A percentile compares a stretch with the other conserved stretches of the same genome.
These are phyloP conservation scores for Penicillium fuscoglaucum DNA, from an alignment of 2,329 filamentous ascomycete species.

Conservation along the genomic window DNA sequence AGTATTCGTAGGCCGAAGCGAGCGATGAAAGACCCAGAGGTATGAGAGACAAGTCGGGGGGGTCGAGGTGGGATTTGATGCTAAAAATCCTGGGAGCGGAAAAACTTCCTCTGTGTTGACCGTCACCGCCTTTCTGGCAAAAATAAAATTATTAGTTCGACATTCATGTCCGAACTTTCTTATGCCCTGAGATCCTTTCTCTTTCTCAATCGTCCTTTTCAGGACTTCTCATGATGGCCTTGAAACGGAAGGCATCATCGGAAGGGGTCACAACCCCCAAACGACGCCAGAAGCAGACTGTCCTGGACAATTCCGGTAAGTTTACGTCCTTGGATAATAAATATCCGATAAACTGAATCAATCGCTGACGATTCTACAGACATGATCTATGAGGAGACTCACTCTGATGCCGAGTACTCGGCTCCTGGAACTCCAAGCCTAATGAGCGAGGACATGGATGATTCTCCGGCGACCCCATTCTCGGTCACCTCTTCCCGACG, in stretches of 20 bases:
- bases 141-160: constrained; percentile 32
- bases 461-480: constrained; percentile 53
- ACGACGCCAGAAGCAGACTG: constrained; percentile 32
- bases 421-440: constrained; percentile 32
- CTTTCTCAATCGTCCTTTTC: constrained; percentile 1
- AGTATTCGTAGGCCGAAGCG: constrained; percentile 12
- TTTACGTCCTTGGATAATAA: constrained; percentile 2
- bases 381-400: constrained; percentile 34
- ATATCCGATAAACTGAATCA: constrained; percentile 3
- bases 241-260: constrained; percentile 37
- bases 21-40: constrained; percentile 22
- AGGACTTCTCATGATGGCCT: constrained; percentile 31
- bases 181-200: not conserved
- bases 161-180: constrained; percentile 8
- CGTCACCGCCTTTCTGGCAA: constrained; percentile 39
- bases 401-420: constrained; percentile 38
- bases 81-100: constrained; percentile 32
- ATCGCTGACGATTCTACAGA: constrained; percentile 37
- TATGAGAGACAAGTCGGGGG: constrained; percentile 17
- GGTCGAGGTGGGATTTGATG: constrained; percentile 19
- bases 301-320: constrained; percentile 34
- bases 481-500: constrained; percentile 48
- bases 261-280: constrained; percentile 33
- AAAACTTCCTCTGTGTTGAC: constrained; percentile 37
- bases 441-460: constrained; percentile 36